phyloP scores from a whole-genome alignment of 2,329 filamentous ascomycete genomes.

The Trichophyton schoenleinii region DNA sequence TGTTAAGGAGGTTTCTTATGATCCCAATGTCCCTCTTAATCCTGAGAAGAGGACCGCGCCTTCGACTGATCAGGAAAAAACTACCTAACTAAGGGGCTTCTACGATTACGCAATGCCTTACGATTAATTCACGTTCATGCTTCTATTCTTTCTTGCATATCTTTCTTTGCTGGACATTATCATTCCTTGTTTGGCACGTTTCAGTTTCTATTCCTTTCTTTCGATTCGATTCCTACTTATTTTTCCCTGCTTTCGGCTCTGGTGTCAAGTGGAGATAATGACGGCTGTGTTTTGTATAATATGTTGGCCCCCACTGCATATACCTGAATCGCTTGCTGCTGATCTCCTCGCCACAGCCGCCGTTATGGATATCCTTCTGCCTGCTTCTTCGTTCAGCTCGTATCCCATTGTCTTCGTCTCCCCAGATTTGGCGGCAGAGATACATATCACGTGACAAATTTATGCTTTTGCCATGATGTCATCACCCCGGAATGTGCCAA shows the following conservation, averaged over 20 bases:
- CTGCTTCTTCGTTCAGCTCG: neutral
- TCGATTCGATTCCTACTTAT: neutral
- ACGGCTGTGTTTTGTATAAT: neutral
- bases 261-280: neutral
- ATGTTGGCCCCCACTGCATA: slow-evolving; percentile 1
- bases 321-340: neutral
- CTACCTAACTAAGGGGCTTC: neutral
- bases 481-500: neutral
- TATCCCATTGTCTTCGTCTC: neutral
- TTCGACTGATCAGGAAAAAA: slow-evolving; percentile 9
- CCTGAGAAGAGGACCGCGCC: slow-evolving; percentile 22
- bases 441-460: neutral
- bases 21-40: slow-evolving; percentile 45
- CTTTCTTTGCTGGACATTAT: neutral
- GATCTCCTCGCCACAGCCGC: neutral
- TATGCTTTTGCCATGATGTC: neutral
- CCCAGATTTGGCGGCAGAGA: neutral
- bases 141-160: neutral
- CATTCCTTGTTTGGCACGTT: neutral
- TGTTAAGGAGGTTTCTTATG: slow-evolving; percentile 82
- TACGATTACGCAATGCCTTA: neutral
- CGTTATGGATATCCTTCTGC: neutral
- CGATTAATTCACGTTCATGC: neutral
- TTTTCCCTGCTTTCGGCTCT: neutral
- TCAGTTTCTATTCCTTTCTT: neutral